Base-by-base conservation (phyloP, 1,139 yeast genomes). In the Geotrichum cucujoidarum region DNA sequence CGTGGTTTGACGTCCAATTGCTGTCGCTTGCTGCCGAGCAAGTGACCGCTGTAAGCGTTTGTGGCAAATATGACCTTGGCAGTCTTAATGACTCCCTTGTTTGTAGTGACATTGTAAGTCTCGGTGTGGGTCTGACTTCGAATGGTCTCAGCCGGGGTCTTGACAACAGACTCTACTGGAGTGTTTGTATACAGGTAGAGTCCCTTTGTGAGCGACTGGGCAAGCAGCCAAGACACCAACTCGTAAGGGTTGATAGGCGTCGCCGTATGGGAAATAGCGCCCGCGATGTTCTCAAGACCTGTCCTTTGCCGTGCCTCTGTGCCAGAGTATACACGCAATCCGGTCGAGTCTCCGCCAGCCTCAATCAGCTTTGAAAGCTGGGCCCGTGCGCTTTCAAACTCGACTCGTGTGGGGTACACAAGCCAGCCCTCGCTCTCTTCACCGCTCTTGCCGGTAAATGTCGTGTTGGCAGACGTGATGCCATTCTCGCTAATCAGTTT, bases 171-270 rank as follows among this genome's bases (percentile, higher is more conserved):
- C 14, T 22, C 24, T 7, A 50, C 76, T 2, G 63, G 57, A 0
- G 76, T 70, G 53, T 71, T 64, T 2, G 77, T 65, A 50, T 72
- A 74, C 17, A 74, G 51, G 45, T 70, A 64, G 27, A 71, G 55
- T 5, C 73, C 73, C 20, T 56, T 55, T 13, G 53, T 48, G 16
- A 71, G 57, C 30, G 63, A 53, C 24, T 56, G 57, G 50, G 64
- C 62, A 43, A 72, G 52, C 4, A 73, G 49, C 11, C 62, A 58
- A 11, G 61, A 60, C 37, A 69, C 64, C 4, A 73, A 54, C 49
- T 67, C 67, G 57, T 72, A 71, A 1, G 76, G 74, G 66, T 73
- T 71, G 37, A 72, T 57, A 8, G 73, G 66, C 1, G 70, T 65
- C 2, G 75, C 70, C 2, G 74, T 73, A 34, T 65, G 65, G 2